phyloP scores from a whole-genome alignment of 257 asterid species.

The Ajuga chamaepitys region DNA sequence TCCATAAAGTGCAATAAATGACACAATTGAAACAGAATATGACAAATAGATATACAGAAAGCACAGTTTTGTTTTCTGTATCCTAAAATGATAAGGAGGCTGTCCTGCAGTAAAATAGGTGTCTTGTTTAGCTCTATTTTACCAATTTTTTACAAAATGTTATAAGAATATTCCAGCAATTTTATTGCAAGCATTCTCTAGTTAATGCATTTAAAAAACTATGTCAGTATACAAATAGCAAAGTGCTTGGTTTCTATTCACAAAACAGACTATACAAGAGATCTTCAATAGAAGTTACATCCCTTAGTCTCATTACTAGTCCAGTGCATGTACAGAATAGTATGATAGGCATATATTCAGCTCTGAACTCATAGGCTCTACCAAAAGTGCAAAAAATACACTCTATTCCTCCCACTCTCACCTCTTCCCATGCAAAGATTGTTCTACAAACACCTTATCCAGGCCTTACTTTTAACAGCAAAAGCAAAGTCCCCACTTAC shows the following conservation, averaged over 20 bases:
- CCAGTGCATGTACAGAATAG: background rate
- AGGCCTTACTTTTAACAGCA: background rate
- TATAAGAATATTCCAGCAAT: background rate
- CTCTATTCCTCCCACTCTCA: background rate
- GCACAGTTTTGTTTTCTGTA: background rate
- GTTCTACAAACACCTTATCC: background rate
- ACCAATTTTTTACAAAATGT: background rate
- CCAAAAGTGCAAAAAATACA: background rate
- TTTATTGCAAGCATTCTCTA: background rate
- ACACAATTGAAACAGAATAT: background rate
- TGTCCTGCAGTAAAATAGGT: background rate
- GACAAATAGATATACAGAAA: background rate
- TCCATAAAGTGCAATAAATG: background rate
- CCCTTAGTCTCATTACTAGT: background rate
- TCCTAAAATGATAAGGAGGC: background rate
- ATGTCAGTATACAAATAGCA: background rate
- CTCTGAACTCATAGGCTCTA: background rate
- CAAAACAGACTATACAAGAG: background rate
- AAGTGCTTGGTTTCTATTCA: background rate
- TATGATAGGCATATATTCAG: background rate
- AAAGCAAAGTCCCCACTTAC: no score
- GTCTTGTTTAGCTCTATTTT: background rate
- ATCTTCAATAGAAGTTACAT: background rate
- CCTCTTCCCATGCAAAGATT: background rate
- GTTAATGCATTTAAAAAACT: background rate